Percentiles rank a stretch among this genome's conserved stretches.
Conservation (phyloP, 1,284 basidiomycete species). For the Leccinum colubrinum region DNA sequence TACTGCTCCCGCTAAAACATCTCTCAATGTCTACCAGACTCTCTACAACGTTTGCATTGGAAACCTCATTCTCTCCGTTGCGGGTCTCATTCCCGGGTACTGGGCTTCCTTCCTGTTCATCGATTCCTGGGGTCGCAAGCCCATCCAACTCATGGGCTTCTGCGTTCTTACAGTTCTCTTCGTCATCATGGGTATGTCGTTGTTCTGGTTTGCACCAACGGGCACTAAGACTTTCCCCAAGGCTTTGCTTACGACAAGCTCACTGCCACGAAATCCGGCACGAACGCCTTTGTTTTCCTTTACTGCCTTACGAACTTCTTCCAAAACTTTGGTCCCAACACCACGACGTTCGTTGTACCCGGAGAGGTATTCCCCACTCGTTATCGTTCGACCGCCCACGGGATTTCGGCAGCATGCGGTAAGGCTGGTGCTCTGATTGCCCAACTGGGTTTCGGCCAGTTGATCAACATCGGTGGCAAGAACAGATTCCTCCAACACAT, state of each 20-base stretch:
- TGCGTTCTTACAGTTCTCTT: constrained; percentile 51
- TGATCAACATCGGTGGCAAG: constrained; percentile 49
- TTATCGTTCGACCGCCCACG: constrained; percentile 68
- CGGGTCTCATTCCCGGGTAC: constrained; percentile 54
- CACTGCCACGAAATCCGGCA: constrained; percentile 35
- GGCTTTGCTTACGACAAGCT: constrained; percentile 59
- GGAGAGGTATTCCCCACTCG: constrained; percentile 76
- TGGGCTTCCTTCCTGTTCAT: constrained; percentile 49
- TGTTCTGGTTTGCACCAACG: background rate
- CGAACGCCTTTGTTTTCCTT: constrained; percentile 57
- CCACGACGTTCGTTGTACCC: constrained; percentile 70
- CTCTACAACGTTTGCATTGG: constrained; percentile 33
- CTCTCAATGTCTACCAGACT: constrained; percentile 27
- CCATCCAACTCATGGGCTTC: constrained; percentile 63
- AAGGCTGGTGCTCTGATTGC: constrained; percentile 72
- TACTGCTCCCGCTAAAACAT: constrained; percentile 5
- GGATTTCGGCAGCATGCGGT: constrained; percentile 68
- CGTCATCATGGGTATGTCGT: constrained; percentile 42
- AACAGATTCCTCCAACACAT: constrained; percentile 39
- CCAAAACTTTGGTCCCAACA: constrained; percentile 67
- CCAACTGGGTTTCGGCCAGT: constrained; percentile 55
- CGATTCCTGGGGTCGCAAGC: constrained; percentile 50
- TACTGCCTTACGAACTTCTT: constrained; percentile 60
- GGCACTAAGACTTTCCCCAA: constrained; percentile 24
- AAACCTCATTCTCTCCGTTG: constrained; percentile 50